Conservation (phyloP, 768 basidiomycete genomes). For the Xerocomellus dryophilus region DNA sequence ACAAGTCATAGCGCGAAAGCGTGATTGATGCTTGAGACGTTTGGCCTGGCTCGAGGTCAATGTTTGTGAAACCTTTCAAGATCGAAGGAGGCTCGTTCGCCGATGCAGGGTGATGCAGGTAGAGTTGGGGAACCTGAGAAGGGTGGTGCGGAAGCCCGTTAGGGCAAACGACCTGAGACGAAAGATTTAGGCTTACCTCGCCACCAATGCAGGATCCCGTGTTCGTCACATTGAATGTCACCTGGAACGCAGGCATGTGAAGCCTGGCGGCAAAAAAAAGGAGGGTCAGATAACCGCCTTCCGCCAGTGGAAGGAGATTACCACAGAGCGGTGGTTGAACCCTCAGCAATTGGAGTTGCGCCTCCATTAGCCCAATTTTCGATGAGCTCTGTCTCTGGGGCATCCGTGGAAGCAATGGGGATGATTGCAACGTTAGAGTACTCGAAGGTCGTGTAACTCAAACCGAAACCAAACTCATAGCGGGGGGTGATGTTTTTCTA, state of each 20-base stretch:
- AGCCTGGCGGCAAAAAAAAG: conserved; percentile 39
- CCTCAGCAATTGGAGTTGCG: conserved; percentile 51
- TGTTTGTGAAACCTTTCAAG: conserved; percentile 66
- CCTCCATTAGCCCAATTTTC: conserved; percentile 58
- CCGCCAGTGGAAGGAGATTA: conserved; percentile 18
- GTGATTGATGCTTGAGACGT: conserved; percentile 47
- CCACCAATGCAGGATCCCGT: conserved; percentile 58
- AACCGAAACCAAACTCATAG: conserved; percentile 87
- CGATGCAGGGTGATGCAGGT: conserved; percentile 61
- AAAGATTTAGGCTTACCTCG: conserved; percentile 45
- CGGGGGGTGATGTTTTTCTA: conserved; percentile 72
- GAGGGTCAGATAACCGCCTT: not conserved
- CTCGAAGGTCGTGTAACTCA: conserved; percentile 80
- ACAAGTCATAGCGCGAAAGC: conserved; percentile 67
- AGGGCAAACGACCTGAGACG: not conserved
- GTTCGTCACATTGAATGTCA: conserved; percentile 66
- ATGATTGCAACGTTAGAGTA: conserved; percentile 58
- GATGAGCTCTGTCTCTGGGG: conserved; percentile 32
- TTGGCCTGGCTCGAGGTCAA: conserved; percentile 48
- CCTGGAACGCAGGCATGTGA: conserved; percentile 59
- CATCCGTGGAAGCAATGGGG: conserved; percentile 38
- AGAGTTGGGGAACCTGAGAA: conserved; percentile 67
- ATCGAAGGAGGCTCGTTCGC: conserved; percentile 70
- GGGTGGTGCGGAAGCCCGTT: not conserved
- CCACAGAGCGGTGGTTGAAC: conserved; percentile 64